phyloP scores from a whole-genome alignment of 2,329 filamentous ascomycete genomes.

The Claviceps quebecensis region DNA sequence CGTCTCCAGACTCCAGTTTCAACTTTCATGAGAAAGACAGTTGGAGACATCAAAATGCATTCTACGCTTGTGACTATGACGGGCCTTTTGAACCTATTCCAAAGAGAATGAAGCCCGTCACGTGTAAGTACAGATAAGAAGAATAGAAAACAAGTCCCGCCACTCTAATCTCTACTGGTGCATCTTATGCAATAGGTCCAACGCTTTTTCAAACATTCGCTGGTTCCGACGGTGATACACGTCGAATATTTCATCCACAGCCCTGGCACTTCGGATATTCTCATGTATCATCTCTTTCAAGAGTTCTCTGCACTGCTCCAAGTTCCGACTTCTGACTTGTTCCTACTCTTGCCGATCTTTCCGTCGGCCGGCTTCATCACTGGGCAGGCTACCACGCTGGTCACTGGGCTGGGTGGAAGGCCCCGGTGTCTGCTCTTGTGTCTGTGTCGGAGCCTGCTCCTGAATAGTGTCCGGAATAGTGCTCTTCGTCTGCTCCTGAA shows the following conservation, averaged over 20 bases:
- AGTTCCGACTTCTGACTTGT: not conserved
- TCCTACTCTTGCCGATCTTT: not conserved
- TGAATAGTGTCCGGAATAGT: too few relatives aligned
- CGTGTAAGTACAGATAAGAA: not conserved
- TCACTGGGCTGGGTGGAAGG: not conserved
- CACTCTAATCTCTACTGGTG: not conserved
- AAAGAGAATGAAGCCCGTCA: not conserved
- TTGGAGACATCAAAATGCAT: not conserved
- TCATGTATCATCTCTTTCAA: not conserved
- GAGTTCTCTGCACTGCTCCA: not conserved
- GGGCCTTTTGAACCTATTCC: not conserved
- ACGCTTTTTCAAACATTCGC: not conserved
- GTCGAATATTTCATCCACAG: not conserved
- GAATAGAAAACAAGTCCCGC: not conserved
- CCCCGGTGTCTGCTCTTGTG: not conserved
- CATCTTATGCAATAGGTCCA: not conserved
- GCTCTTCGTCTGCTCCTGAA: not conserved
- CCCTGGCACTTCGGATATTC: not conserved
- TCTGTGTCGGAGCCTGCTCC: not conserved
- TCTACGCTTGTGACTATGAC: not conserved
- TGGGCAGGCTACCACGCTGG: not conserved
- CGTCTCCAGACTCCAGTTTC: not conserved
- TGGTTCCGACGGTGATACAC: not conserved
- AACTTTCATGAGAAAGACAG: not conserved
- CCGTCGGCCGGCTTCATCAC: not conserved